A percentile compares a stretch with the other conserved stretches of the same genome.
phyloP scores from a whole-genome alignment of 2,329 filamentous ascomycete genomes.

The Fusarium sp. region DNA sequence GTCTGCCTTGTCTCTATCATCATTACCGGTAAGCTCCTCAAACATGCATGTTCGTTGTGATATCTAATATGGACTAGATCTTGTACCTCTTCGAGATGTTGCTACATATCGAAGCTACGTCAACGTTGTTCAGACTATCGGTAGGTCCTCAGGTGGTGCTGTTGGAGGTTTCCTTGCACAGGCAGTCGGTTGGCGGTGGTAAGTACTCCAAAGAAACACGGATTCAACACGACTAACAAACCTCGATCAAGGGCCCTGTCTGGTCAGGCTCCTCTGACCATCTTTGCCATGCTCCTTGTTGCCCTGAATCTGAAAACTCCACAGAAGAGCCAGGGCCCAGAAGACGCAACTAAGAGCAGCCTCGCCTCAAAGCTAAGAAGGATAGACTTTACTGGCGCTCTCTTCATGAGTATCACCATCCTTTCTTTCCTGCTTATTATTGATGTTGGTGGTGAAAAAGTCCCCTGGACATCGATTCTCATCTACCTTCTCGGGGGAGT shows the following conservation, averaged over 20 bases:
- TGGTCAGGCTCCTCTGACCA: neutral
- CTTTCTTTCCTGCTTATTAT: neutral
- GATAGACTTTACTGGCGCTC: neutral
- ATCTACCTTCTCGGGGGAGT: neutral
- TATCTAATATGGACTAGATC: neutral
- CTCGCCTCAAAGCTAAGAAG: neutral
- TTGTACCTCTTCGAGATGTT: neutral
- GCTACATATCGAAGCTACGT: neutral
- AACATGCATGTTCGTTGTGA: too few relatives aligned
- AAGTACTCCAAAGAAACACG: neutral
- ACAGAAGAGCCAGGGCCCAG: neutral
- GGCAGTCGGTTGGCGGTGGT: neutral
- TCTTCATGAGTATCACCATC: neutral
- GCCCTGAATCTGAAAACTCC: neutral
- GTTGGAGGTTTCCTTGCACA: neutral
- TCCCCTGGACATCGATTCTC: neutral
- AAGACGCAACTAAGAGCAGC: neutral
- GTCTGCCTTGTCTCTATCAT: neutral
- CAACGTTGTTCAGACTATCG: neutral
- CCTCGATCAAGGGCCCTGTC: neutral
- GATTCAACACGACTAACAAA: neutral
- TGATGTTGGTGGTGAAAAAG: neutral
- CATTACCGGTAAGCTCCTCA: neutral
- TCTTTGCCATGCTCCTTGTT: neutral
- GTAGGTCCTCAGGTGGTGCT: neutral